Base-by-base conservation (phyloP, 176 grass and related monocot species). In the Stipa capillata region DNA sequence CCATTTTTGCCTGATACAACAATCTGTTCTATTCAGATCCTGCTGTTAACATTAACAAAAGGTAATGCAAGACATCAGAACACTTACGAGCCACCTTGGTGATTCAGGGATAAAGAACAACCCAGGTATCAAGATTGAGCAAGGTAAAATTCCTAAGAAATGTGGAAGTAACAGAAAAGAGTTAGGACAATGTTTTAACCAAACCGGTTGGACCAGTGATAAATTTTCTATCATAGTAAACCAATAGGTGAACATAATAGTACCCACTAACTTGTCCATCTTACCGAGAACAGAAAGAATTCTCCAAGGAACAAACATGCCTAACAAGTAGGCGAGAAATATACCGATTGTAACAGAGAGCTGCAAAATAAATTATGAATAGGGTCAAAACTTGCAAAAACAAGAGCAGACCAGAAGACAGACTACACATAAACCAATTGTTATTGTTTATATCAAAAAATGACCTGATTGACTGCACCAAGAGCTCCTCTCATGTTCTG, bases 231-330 rank as follows among this genome's bases (percentile, higher is more conserved):
- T 77, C 73, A 72, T 44, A 82, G 43, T 54, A 63, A 82, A 77
- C 1, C 37, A 76, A 54, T 70, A 89, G 4, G 0, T 35, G 27
- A 81, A 70, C 41, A 72, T 7, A 59, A 61, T 23, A 14, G 36
- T 27, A 17, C 14, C 52, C 29, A 44, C 36, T 21, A 58, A 42
- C 20, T 74, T n/a, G n/a, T 32, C 8, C 17, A 43, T 47, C 74
- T 86, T 91, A 99, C 96, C 96, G 34, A 99, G 83, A 86, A 95
- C 81, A 66, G 96, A 86, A 20, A 95, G 96, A 57, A 94, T 78
- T 92, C 92, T 99, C 96, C 92, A 95, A 0, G 83, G 92, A 80
- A 99, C 88, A 94, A 99, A 94, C 92, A 99, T 95, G 62, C 96
- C 96, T 65, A 99, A 74, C 41, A 85, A 12, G 79, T 95, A 99